Base-by-base conservation (phyloP, 768 basidiomycete genomes). In the Stropharia rugosoannulata region DNA sequence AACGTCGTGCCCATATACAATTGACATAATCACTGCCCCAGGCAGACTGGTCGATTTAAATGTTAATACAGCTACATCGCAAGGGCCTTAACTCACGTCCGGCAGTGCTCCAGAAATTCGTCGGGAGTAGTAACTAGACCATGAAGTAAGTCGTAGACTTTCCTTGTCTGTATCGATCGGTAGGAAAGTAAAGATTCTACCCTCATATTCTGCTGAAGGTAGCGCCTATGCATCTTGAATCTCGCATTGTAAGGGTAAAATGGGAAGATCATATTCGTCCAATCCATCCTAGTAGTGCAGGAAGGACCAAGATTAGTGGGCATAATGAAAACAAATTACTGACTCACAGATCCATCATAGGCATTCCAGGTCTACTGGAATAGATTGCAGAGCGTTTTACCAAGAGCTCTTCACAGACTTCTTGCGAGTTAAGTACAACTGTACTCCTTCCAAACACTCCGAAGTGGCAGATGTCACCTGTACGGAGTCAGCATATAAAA, bases 171-270 rank as follows among this genome's bases (percentile, higher is more conserved):
- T 10, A 63, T 55, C 0, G 67, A 62, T 13, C 61, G 62, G 38
- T 68, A 68, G 16, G 49, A 45, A 4, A 38, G 29, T 13, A 66
- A 41, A 2, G 61, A 52, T 12, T 64, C 58, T 11, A 60, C 63
- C 11, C 56, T 62, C 51, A 70, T 69, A 6, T 57, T 49, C 47
- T 69, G 64, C n/a, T 72, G 64, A 22, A 68, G 63, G 5, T 70
- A 40, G 13, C 63, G 59, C 39, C 70, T 57, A 39, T 70, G 64
- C 13, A 52, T 39, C 32, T 68, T 63, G 73, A 73, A 75, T 48
- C 48, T 38, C 0, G 68, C 61, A 1, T 62, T 66, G 27, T 73
- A 69, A 16, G 16, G 38, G 12, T 15, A 37, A 29, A 51, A 40
- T 42, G 37, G 10, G 36, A 40, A n/a, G 40, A 1, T 36, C 3